Base-by-base conservation (phyloP, 208 protist genomes). In the Leishmania guyanensis region DNA sequence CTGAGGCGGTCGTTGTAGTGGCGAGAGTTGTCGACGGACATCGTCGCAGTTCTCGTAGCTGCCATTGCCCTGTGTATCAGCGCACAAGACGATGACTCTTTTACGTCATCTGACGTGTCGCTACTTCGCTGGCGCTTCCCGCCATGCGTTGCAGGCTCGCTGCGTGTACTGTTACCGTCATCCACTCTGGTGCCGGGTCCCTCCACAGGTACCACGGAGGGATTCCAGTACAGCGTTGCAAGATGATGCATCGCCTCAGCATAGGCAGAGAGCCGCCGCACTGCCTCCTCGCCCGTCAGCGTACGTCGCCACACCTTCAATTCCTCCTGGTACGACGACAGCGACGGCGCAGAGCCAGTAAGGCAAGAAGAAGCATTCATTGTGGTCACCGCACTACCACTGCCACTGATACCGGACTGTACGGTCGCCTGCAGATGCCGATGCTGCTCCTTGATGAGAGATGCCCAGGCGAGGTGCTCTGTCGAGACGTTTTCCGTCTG, bases 201-300 rank as follows among this genome's bases (percentile, higher is more conserved):
- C 46, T 29, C 12, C 69, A 73, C 17, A 73, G 69, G 26, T 29
- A 8, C 14, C 69, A 20, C 16, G 9, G 53, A 39, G 14, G 79
- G 58, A 39, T 93, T 88, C 92, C 92, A 96, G 75, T 92, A 93
- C 71, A 85, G 81, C 16, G 92, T 96, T 9, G 92, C 92, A 56
- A 96, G 87, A 78, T 87, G 64, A 81, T 96, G 88, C 92, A 96
- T 96, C 9, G 92, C 90, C 3, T 73, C 80, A 14, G 92, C 84
- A 74, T 96, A 96, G 20, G 62, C 79, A 33, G 78, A 70, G 50
- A 92, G 85, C 2, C 75, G 81, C 56, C 77, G 71, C 6, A 64
- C 79, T 26, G 90, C 86, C 46, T 84, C 85, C 3, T 77, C 74
- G 26, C 86, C 82, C 3, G 80, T 54, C 53, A 90, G 80, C 39